Evolutionary conservation across 73 alveolate species (phyloP), one percentile per base, ranked within the genome.

Genomic region (Paramecium octaurelia): DNA sequence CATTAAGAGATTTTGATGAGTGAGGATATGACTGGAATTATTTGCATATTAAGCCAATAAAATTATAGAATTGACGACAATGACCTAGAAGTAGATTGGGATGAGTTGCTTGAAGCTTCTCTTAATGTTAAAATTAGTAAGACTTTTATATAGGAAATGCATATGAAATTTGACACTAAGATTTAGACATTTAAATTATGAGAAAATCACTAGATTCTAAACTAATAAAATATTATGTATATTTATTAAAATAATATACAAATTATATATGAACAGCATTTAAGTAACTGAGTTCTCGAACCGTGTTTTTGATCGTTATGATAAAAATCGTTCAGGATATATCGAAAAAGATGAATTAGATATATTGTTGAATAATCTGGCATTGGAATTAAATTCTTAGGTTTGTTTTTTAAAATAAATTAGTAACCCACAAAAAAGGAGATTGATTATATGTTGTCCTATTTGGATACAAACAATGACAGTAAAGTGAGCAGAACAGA

Each of bases 1-100:
- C 92, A 85, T 59, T 58, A 92, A 92, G 93, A 91, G 16, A 85
- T 54, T 36, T 73, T 91, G 43, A 34, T 91, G 57, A 44, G 91
- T 48, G 91, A 80, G 10, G 91, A 80, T 44, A 80, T 80, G 91
- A 80, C 76, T 48, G 91, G 91, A 35, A 80, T 80, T 80, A 80
- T 80, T 10, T 42, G 75, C 42, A 44, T 80, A 9, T 24, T 80
- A 1, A 31, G 75, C 7, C 57, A 42, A 46, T 24, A 80, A 24
- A 80, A 80, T 46, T 80, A 80, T 80, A 42, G 75, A 80, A 46
- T 80, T 3, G 75, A 80, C 20, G 73, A 46, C 38, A 48, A 80
- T 80, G 84, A 64, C 2, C 7, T 44, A 0, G 91, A 44, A 80
- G 57, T 80, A 20, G 91, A 80, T 80, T 80, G 91, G 91, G 91